Percentiles rank a stretch among this genome's conserved stretches.
Conservation (phyloP, 345 rosid genomes). For the Cardamine occulta region DNA sequence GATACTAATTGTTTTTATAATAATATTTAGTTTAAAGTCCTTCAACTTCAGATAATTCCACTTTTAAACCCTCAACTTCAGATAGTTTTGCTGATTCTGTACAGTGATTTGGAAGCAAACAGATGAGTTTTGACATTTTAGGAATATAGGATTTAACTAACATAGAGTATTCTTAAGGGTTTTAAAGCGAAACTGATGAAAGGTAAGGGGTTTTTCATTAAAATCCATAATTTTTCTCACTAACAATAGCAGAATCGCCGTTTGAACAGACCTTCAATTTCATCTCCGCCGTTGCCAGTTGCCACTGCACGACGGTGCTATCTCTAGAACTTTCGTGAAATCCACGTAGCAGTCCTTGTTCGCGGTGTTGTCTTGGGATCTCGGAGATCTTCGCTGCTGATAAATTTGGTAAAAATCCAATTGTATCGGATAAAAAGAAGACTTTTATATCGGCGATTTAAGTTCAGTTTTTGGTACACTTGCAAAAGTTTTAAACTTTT, state of each 20-base stretch:
- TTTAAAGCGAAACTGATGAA: not conserved
- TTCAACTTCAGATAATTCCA: not conserved
- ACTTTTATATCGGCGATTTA: not conserved
- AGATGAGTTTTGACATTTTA: too few relatives aligned
- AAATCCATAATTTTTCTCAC: not conserved
- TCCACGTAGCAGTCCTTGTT: not conserved
- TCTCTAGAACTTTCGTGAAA: not conserved
- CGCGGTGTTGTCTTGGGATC: too few relatives aligned
- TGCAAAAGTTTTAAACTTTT: constrained; percentile 28
- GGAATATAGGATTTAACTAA: too few relatives aligned
- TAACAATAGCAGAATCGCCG: not conserved
- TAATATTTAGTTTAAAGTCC: not conserved
- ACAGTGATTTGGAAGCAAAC: too few relatives aligned
- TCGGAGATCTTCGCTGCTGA: too few relatives aligned
- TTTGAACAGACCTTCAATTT: not conserved
- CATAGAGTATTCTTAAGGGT: not conserved
- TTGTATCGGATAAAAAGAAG: not conserved
- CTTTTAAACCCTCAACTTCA: not conserved
- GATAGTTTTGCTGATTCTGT: too few relatives aligned
- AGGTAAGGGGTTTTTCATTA: not conserved
- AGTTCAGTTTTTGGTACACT: not conserved
- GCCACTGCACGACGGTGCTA: not conserved
- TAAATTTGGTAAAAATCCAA: too few relatives aligned
- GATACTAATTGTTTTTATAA: not conserved
- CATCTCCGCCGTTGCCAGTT: constrained; percentile 7